Conservation (phyloP, 2,329 filamentous ascomycete species). For the Knufia fluminis region DNA sequence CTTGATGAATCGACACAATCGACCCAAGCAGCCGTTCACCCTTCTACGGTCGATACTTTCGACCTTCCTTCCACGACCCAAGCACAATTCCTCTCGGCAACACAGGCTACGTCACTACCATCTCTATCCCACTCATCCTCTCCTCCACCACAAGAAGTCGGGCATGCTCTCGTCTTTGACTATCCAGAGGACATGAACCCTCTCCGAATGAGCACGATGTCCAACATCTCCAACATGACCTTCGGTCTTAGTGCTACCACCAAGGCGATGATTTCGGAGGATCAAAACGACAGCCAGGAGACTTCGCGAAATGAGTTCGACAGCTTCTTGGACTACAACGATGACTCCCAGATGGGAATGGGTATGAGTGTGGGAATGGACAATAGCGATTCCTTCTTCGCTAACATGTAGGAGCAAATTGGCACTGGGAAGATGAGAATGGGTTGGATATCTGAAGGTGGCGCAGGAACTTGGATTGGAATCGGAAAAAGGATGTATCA, state of each 20-base stretch:
- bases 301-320: slow-evolving; percentile 22
- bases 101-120: slow-evolving; percentile 5
- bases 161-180: slow-evolving; percentile 1
- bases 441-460: not conserved
- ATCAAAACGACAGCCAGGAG: slow-evolving; percentile 12
- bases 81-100: not conserved
- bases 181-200: slow-evolving; percentile 1
- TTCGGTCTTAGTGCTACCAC: slow-evolving; percentile 7
- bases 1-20: slow-evolving; percentile 3
- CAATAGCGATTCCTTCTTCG: slow-evolving; percentile 19
- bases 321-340: slow-evolving; percentile 22
- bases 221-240: slow-evolving; percentile 6
- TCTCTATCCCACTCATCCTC: slow-evolving; percentile 7
- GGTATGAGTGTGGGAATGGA: slow-evolving; percentile 19
- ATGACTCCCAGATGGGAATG: slow-evolving; percentile 4
- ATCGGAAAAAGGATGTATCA: not conserved
- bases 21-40: not conserved
- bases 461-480: not conserved
- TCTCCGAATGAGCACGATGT: slow-evolving; percentile 2
- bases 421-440: too few relatives aligned
- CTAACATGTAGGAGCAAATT: slow-evolving; percentile 4
- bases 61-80: slow-evolving; percentile 18
- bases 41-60: slow-evolving; percentile 14
- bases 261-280: slow-evolving; percentile 12
- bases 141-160: slow-evolving; percentile 8